phyloP scores from a whole-genome alignment of 2,329 filamentous ascomycete species.

The Proliferodiscus dingleyae region DNA sequence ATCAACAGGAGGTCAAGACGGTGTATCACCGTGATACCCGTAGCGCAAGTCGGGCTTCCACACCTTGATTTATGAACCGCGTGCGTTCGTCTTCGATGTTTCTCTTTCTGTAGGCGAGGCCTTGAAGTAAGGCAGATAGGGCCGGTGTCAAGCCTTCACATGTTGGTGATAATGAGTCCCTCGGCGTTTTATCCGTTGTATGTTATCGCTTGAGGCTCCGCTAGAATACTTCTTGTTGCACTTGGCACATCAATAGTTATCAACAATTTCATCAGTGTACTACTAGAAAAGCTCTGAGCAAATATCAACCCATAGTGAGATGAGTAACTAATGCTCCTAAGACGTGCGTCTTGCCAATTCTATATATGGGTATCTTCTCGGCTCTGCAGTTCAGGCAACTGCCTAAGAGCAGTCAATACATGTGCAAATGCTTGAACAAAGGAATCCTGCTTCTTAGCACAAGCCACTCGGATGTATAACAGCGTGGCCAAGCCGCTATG shows the following conservation, averaged over 20 bases:
- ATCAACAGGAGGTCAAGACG: constrained; percentile 29
- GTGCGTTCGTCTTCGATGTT: background rate
- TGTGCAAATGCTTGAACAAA: too few relatives aligned
- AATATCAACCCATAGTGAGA: background rate
- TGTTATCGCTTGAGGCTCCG: background rate
- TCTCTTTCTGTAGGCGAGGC: background rate
- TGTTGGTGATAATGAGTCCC: too few relatives aligned
- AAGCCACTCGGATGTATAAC: too few relatives aligned
- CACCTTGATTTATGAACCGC: too few relatives aligned
- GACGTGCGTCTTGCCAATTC: too few relatives aligned
- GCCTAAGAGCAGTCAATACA: too few relatives aligned
- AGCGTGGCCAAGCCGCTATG: too few relatives aligned
- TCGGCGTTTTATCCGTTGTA: background rate
- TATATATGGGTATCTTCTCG: too few relatives aligned
- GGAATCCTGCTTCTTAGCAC: too few relatives aligned
- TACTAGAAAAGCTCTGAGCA: background rate
- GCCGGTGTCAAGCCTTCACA: background rate
- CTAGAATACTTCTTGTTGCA: background rate
- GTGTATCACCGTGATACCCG: constrained; percentile 24
- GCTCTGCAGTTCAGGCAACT: too few relatives aligned
- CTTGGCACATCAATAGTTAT: background rate
- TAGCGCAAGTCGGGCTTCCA: too few relatives aligned
- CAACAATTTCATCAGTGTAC: constrained; percentile 5
- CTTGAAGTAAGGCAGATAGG: background rate
- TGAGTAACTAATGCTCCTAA: too few relatives aligned